phyloP scores from a whole-genome alignment of 106 monocot genomes.

The Dioscorea dumetorum region DNA sequence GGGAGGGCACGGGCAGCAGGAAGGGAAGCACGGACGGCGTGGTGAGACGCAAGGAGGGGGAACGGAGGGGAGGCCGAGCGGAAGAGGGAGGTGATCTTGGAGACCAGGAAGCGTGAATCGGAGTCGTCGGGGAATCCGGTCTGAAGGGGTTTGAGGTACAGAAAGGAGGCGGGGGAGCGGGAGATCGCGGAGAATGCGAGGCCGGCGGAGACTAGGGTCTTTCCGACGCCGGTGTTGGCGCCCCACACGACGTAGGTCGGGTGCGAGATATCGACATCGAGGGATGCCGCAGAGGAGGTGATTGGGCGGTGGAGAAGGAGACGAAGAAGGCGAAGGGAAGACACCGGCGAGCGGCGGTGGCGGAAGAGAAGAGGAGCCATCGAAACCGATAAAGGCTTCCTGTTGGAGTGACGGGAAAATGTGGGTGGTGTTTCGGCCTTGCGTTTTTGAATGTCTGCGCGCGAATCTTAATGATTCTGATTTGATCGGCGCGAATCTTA shows the following conservation, averaged over 20 bases:
- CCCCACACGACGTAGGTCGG: constrained; percentile 84
- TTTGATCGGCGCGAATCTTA: too few species aligned
- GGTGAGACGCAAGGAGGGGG: constrained; percentile 53
- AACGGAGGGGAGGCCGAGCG: constrained; percentile 6
- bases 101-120: constrained; percentile 71
- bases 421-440: too few species aligned
- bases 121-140: constrained; percentile 90
- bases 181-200: constrained; percentile 57
- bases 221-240: constrained; percentile 91
- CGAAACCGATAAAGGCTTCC: neutral
- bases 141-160: constrained; percentile 87
- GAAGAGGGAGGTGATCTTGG: constrained; percentile 44
- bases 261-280: constrained; percentile 39
- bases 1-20: constrained; percentile 26
- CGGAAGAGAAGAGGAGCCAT: neutral
- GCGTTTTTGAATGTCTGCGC: too few species aligned
- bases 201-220: constrained; percentile 93
- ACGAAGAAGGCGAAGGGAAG: neutral
- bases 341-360: constrained; percentile 14
- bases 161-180: constrained; percentile 27
- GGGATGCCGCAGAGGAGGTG: constrained; percentile 1
- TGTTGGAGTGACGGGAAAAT: neutral
- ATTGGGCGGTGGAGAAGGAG: neutral
- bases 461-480: too few species aligned
- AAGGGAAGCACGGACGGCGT: constrained; percentile 31